A percentile compares a stretch with the other conserved stretches of the same genome.
These are phyloP conservation scores for Phialemoniopsis sp. DNA, from an alignment of 2,329 filamentous ascomycete genomes.

Conservation along the genomic window DNA sequence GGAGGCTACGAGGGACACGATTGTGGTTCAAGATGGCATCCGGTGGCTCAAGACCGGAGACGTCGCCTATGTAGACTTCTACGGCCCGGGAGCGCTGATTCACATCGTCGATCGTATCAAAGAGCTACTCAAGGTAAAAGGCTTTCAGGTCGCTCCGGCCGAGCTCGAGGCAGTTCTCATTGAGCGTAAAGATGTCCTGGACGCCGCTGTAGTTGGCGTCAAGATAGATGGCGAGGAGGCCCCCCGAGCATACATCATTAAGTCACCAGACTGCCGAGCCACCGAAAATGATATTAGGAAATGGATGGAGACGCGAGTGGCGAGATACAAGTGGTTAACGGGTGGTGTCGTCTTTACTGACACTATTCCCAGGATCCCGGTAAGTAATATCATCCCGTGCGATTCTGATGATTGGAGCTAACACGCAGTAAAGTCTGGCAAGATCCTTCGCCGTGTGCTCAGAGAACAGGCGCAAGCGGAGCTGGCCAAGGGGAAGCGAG, in stretches of 20 bases:
- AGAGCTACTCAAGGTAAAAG: constrained; percentile 43
- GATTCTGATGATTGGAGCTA: too few relatives aligned
- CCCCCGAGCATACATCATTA: constrained; percentile 48
- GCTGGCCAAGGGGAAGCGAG: too few relatives aligned
- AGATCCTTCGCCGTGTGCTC: too few relatives aligned
- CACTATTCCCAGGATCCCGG: constrained; percentile 28
- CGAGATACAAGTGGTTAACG: constrained; percentile 24
- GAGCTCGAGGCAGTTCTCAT: constrained; percentile 43
- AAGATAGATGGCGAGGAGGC: constrained; percentile 43
- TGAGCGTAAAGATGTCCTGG: constrained; percentile 45
- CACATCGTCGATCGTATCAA: constrained; percentile 53
- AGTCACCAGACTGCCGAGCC: constrained; percentile 34
- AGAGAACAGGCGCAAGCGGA: too few relatives aligned
- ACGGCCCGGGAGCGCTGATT: too few relatives aligned
- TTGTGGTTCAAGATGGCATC: constrained; percentile 18
- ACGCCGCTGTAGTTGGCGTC: constrained; percentile 54
- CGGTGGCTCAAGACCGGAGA: constrained; percentile 55
- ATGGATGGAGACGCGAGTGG: constrained; percentile 28
- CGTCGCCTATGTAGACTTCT: constrained; percentile 18
- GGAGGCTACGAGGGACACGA: constrained; percentile 3
- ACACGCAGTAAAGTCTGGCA: too few relatives aligned
- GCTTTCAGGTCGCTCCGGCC: constrained; percentile 53
- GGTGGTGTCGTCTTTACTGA: constrained; percentile 27
- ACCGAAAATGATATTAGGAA: constrained; percentile 47
- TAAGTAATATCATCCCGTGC: constrained; percentile 32